Conservation (phyloP, 73 alveolate species). For the Paraurostyla sp. region DNA sequence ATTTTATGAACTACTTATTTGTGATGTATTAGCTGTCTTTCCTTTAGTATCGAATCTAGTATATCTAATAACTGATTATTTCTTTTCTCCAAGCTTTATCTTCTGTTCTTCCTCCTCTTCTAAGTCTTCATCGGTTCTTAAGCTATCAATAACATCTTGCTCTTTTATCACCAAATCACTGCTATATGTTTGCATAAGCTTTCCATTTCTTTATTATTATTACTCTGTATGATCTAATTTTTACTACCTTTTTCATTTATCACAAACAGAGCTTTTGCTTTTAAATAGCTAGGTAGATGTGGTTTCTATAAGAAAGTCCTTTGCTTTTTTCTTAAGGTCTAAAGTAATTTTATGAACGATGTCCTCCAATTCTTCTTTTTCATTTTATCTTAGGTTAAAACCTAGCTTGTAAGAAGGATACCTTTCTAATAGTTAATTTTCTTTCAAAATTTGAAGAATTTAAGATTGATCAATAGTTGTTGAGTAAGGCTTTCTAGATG, state of each 20-base stretch:
- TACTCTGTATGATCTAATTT: neutral
- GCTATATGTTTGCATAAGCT: no score
- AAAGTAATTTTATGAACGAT: neutral
- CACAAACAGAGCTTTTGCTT: neutral
- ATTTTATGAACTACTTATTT: no score
- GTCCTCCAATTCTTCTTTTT: neutral
- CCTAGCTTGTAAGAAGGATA: neutral
- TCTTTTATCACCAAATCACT: no score
- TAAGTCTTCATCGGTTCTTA: no score
- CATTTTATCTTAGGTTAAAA: neutral
- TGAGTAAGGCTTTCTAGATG: neutral
- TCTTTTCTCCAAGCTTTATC: no score
- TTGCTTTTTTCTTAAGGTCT: neutral
- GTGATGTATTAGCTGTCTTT: no score
- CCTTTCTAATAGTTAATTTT: neutral
- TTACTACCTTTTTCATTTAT: neutral
- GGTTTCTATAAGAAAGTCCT: neutral
- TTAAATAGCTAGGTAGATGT: neutral
- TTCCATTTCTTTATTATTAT: neutral
- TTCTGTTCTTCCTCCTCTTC: no score
- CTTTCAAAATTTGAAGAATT: neutral
- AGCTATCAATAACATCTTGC: no score
- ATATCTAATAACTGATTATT: no score
- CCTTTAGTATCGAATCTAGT: no score
- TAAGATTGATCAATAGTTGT: neutral